Conservation (phyloP, 805 yeast species). For the Ogataea neopini region DNA sequence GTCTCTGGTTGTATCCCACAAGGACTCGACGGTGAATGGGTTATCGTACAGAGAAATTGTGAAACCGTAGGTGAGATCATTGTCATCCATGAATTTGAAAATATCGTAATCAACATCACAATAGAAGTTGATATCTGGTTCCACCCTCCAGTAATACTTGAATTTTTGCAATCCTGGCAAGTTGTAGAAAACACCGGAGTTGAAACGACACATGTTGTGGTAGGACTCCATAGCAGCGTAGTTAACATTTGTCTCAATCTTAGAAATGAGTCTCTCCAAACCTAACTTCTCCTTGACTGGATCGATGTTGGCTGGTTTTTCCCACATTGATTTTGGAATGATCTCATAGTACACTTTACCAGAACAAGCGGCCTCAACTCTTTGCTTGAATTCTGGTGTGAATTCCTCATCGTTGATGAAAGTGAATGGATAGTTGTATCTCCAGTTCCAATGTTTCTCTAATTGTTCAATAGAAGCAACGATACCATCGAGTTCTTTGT, state of each 20-base stretch:
- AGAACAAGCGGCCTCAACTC: conserved; percentile 40
- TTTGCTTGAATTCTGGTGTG: conserved; percentile 53
- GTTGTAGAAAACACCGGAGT: conserved; percentile 80
- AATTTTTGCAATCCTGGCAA: conserved; percentile 65
- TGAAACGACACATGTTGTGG: conserved; percentile 90
- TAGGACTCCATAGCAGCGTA: conserved; percentile 77
- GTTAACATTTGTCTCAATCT: conserved; percentile 46
- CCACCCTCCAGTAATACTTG: conserved; percentile 93
- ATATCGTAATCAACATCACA: conserved; percentile 82
- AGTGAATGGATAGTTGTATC: conserved; percentile 75
- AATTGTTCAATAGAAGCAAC: conserved; percentile 54
- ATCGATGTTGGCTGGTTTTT: conserved; percentile 60
- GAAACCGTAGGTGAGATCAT: conserved; percentile 72
- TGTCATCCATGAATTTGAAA: conserved; percentile 78
- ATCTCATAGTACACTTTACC: conserved; percentile 29
- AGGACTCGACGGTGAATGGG: conserved; percentile 64
- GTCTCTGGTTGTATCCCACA: conserved; percentile 72
- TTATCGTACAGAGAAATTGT: conserved; percentile 70
- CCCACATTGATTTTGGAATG: conserved; percentile 52
- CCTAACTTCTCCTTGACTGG: conserved; percentile 26
- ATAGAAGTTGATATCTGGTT: conserved; percentile 71
- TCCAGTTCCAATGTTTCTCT: conserved; percentile 61
- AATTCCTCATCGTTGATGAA: conserved; percentile 72
- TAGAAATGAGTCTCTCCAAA: conserved; percentile 31
- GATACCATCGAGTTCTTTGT: conserved; percentile 54